Percentiles rank a stretch among this genome's conserved stretches.
These are phyloP conservation scores for Linnemannia exigua DNA, from an alignment of 192 early-diverging fungal species.

Conservation along the genomic window DNA sequence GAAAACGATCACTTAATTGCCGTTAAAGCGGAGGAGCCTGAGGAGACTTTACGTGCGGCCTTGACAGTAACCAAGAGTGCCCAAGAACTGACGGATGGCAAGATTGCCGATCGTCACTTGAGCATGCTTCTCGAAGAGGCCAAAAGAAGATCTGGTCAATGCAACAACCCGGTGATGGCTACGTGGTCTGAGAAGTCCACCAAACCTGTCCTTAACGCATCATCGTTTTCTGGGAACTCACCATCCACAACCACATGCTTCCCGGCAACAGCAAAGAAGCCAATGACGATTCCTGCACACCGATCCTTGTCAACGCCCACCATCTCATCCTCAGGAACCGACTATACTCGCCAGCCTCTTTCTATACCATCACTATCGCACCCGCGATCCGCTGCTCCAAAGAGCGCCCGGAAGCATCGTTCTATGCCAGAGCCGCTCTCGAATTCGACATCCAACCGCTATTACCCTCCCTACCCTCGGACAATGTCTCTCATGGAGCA, in stretches of 20 bases:
- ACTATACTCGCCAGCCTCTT: not conserved
- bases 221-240: constrained; percentile 13
- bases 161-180: constrained; percentile 30
- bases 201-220: constrained; percentile 34
- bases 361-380: constrained; percentile 7
- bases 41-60: not conserved
- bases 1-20: not conserved
- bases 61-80: not conserved
- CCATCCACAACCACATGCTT: constrained; percentile 21
- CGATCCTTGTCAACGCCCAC: constrained; percentile 31
- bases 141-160: constrained; percentile 30
- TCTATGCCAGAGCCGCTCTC: constrained; percentile 18
- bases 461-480: constrained; percentile 19
- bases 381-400: not conserved
- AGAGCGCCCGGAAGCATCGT: constrained; percentile 18
- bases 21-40: constrained; percentile 12
- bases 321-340: constrained; percentile 1
- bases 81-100: constrained; percentile 19
- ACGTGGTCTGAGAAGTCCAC: constrained; percentile 28
- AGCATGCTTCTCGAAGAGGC: constrained; percentile 47
- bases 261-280: constrained; percentile 15
- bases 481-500: constrained; percentile 52
- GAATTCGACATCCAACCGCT: not conserved
- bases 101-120: constrained; percentile 34
- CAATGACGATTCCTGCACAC: not conserved